Evolutionary conservation across 2,329 filamentous ascomycete genomes (phyloP).

Genomic region (Apiospora malaysiana): DNA sequence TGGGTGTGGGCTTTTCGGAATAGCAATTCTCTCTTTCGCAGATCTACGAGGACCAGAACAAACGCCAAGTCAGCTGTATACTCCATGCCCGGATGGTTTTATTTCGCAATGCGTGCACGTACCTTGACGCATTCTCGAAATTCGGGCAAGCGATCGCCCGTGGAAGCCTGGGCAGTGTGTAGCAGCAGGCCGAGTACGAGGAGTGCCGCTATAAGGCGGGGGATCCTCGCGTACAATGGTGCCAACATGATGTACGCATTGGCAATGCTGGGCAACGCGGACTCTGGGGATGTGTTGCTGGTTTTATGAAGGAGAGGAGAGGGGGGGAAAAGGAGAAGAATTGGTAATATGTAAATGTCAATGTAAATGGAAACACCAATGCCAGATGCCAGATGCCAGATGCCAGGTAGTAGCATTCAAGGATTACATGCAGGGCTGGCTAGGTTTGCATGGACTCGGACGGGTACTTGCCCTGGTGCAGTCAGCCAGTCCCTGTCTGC

Average conservation of each 20-base stretch:
- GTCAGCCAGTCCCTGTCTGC: too few relatives aligned
- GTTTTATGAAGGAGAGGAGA: background rate
- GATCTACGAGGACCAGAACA: constrained; percentile 59
- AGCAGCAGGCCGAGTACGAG: constrained; percentile 39
- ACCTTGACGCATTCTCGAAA: constrained; percentile 89
- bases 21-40: constrained; percentile 84
- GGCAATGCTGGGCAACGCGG: background rate
- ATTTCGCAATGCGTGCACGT: constrained; percentile 35
- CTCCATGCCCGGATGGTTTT: background rate
- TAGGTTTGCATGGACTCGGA: background rate
- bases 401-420: background rate
- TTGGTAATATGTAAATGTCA: constrained; percentile 1
- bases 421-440: background rate
- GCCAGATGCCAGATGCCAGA: background rate
- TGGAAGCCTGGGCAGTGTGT: constrained; percentile 67
- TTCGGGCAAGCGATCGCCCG: constrained; percentile 84
- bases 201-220: constrained; percentile 24
- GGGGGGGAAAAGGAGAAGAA: background rate
- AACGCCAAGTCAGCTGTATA: background rate
- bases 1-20: constrained; percentile 60
- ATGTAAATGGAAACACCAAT: too few relatives aligned
- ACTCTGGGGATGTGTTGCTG: background rate
- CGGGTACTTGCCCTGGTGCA: background rate
- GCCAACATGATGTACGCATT: constrained; percentile 25
- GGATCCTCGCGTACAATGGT: constrained; percentile 20